Base-by-base conservation (phyloP, 2,329 filamentous ascomycete genomes). In the Pleomassaria siparia region DNA sequence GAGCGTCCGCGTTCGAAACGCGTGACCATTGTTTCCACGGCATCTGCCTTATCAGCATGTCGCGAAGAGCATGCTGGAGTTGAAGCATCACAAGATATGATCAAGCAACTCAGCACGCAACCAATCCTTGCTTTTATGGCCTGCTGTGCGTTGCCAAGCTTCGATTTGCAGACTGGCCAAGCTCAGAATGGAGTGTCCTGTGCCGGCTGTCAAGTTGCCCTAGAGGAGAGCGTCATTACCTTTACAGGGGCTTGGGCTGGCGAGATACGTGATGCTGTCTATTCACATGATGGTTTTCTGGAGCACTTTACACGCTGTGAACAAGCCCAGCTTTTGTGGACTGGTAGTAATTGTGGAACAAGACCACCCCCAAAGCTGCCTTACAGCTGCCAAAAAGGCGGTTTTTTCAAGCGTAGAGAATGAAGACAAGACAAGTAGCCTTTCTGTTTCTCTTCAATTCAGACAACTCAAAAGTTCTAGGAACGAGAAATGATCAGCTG, bases 291-390 rank as follows among this genome's bases (percentile, higher is more conserved):
- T 45, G 59, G 49, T 18, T 69, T 70, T 54, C 44, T 71, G 44
- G 48, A 62, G 40, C 64, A 72, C 53, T 71, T 71, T 55, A 53
- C 53, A 52, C 67, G 60, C 61, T 72, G 66, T 58, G 55, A 64
- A 55, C 58, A 65, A 51, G 66, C 65, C 49, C 65, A 70, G 50
- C 35, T 57, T 24, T 48, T 70, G 35, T 70, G 67, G 67, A 50
- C 16, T 44, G 55, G 47, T 12, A 37, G 43, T 21, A 30, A 29
- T 29, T 8, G 21, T 26, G 43, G 43, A 9, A 37, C 20, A 39
- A 9, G 15, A 21, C 15, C 28, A 26, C 43, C 43, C 10, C 12
- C 43, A 4, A 39, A 29, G 16, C 26, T 33, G 21, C 29, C 41
- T 8, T 32, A 44, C 24, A 25, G 28, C 30, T 44, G 41, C 41